Conservation (phyloP, 2,329 filamentous ascomycete genomes). For the Diaporthe batatas region DNA sequence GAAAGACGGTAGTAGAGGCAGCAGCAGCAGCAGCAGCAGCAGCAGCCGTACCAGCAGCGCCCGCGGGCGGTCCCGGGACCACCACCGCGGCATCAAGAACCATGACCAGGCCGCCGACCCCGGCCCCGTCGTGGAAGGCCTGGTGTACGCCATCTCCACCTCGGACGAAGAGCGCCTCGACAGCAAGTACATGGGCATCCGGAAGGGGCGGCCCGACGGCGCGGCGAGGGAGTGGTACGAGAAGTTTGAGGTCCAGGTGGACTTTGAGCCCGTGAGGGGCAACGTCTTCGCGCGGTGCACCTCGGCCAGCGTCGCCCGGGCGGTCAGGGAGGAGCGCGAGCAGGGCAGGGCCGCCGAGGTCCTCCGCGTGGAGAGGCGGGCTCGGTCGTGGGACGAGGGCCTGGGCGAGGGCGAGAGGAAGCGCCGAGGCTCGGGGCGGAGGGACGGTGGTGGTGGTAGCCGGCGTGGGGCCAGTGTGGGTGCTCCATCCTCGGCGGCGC, state of each 20-base stretch:
- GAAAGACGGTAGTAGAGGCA: background rate
- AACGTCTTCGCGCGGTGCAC: slow-evolving; percentile 22
- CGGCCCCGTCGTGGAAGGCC: background rate
- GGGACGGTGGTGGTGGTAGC: too few relatives aligned
- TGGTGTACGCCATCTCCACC: background rate
- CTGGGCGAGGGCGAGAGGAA: background rate
- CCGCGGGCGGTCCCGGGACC: background rate
- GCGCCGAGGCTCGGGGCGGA: background rate
- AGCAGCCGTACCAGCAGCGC: background rate
- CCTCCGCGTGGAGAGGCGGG: background rate
- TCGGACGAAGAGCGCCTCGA: background rate
- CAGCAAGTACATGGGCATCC: background rate
- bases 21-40: background rate
- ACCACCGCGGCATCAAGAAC: too few relatives aligned
- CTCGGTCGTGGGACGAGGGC: background rate
- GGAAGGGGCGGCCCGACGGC: background rate
- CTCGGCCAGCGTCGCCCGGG: slow-evolving; percentile 4
- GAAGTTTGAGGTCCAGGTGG: background rate
- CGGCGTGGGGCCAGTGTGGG: background rate
- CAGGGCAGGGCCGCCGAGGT: background rate
- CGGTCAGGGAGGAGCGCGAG: slow-evolving; percentile 8
- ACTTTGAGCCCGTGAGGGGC: slow-evolving; percentile 12
- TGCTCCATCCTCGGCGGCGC: background rate
- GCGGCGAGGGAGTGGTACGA: background rate
- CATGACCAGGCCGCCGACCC: background rate